These are phyloP conservation scores for Sporothrix sp. DNA, from an alignment of 2,329 filamentous ascomycete genomes.

Conservation along the genomic window DNA sequence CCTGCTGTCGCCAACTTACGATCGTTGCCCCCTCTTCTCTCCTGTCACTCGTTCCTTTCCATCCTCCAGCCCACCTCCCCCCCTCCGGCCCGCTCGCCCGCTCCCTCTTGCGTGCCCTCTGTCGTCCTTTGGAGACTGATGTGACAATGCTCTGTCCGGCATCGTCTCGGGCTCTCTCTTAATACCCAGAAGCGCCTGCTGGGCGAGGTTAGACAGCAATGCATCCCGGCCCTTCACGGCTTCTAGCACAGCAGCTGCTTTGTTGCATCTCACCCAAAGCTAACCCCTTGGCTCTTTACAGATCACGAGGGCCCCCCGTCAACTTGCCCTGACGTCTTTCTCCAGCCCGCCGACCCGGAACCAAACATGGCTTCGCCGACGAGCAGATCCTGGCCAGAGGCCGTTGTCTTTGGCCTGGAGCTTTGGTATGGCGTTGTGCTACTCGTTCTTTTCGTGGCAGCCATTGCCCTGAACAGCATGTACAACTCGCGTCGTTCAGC, in stretches of 20 bases:
- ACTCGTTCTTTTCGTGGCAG: slow-evolving; percentile 40
- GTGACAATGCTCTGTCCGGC: slow-evolving; percentile 14
- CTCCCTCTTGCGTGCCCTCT: not conserved
- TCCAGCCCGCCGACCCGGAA: slow-evolving; percentile 19
- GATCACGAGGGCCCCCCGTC: not conserved
- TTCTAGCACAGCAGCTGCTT: not conserved
- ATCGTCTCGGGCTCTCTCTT: slow-evolving; percentile 13
- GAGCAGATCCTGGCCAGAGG: slow-evolving; percentile 29
- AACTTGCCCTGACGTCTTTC: slow-evolving; percentile 1
- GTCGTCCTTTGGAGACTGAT: slow-evolving; percentile 1
- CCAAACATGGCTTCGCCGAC: slow-evolving; percentile 14
- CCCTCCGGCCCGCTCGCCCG: too few species aligned
- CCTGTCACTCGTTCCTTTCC: not conserved
- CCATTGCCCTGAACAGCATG: slow-evolving; percentile 44
- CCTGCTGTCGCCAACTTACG: not conserved
- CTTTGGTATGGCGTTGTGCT: slow-evolving; percentile 44
- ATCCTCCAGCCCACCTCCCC: not conserved
- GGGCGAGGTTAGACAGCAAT: slow-evolving; percentile 14
- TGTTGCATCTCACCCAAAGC: not conserved
- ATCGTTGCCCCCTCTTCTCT: not conserved
- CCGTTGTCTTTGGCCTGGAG: slow-evolving; percentile 37
- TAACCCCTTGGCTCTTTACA: not conserved
- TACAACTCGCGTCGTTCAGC: slow-evolving; percentile 41
- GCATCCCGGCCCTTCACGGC: not conserved
- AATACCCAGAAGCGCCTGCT: slow-evolving; percentile 11